Base-by-base conservation (phyloP, 768 basidiomycete species). In the Russula earlei region DNA sequence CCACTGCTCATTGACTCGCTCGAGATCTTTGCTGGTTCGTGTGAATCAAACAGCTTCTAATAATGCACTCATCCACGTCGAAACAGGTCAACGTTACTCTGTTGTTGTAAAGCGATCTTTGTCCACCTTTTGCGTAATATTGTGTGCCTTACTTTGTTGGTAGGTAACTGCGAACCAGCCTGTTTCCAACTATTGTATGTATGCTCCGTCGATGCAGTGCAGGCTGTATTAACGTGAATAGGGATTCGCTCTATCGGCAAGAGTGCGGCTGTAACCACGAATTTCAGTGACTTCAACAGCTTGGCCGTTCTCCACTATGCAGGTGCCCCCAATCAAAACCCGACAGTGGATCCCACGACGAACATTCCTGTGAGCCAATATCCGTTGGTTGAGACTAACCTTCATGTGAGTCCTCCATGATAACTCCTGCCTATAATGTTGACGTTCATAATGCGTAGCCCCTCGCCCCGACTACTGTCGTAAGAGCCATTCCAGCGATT, bases 101-200 rank as follows among this genome's bases (percentile, higher is more conserved):
- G 58, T 67, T 36, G 55, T 67, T 12, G 65, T 67, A 58, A 40
- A 66, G 19, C 5, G 12, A 27, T 33, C 15, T 15, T 45, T 22
- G 41, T 33, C 14, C 4, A 11, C 29, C 2, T 3, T n/a, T 22
- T 33, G 14, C 3, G 17, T 10, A 0, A 4, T 25, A 46, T 20
- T 17, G 9, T 14, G 7, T 41, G 10, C 43, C 56, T 49, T 2
- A 50, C 31, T 3, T 49, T 4, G 15, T 22, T 22, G 15, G 20
- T 48, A 67, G 56, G 63, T 79, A 15, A 67, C 69, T 1, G 75
- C 77, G 8, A 69, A 72, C 60, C 69, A 76, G 55, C 61, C 67
- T 8, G 66, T 75, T 11, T 68, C 61, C 37, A 79, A 78, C 60
- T 79, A 77, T 62, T 77, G 75, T 77, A 33, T 33, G 61, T 64